A percentile compares a stretch with the other conserved stretches of the same genome.
Conservation (phyloP, 73 alveolate genomes). For the Strombidium stylifer region DNA sequence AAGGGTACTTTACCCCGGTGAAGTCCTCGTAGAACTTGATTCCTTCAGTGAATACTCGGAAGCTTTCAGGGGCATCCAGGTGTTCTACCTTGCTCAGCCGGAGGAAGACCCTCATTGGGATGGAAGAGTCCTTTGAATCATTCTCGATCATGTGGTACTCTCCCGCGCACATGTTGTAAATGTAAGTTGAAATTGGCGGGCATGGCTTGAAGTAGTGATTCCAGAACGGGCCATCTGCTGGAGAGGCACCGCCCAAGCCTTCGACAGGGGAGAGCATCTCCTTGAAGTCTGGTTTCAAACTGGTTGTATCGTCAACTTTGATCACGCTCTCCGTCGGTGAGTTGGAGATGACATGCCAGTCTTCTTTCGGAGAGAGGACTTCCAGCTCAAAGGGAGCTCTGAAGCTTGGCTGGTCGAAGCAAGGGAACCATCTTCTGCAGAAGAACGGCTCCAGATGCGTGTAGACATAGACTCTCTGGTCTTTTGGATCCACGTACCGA, state of each 20-base stretch:
- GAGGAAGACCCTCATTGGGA: conserved; percentile 62
- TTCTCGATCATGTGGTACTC: conserved; percentile 23
- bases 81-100: conserved; percentile 59
- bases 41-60: conserved; percentile 79
- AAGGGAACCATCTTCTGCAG: conserved; percentile 97
- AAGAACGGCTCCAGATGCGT: conserved; percentile 93
- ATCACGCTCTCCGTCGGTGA: not conserved
- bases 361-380: conserved; percentile 78
- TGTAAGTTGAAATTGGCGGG: conserved; percentile 42
- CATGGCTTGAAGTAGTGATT: conserved; percentile 41
- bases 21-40: conserved; percentile 91
- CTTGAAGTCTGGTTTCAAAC: not conserved
- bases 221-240: not conserved
- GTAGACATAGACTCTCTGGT: conserved; percentile 85
- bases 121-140: too few relatives aligned
- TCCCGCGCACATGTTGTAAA: conserved; percentile 42
- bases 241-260: too few relatives aligned
- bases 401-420: conserved; percentile 97
- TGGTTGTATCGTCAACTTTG: not conserved
- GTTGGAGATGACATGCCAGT: conserved; percentile 91
- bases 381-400: conserved; percentile 83
- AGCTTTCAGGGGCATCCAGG: conserved; percentile 40
- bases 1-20: conserved; percentile 77
- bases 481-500: conserved; percentile 88
- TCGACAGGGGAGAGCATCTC: too few relatives aligned